Conservation (phyloP, 225 moss, liverwort and hornwort genomes). For the Climacium dendroides region DNA sequence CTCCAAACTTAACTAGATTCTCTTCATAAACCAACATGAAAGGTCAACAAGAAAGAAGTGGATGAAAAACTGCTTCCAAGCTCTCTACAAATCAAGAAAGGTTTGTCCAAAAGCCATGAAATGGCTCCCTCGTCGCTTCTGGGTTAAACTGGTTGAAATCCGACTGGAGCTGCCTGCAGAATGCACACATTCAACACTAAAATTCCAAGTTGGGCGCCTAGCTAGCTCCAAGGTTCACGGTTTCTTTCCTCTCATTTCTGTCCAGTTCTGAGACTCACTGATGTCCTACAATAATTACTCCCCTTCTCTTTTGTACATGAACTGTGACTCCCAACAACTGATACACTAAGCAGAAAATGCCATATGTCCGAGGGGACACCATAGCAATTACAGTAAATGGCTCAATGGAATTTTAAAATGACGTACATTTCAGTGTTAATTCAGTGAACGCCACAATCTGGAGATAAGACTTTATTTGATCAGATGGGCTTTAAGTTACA, state of each 20-base stretch:
- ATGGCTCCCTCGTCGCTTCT: too few relatives aligned
- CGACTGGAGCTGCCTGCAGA: not conserved
- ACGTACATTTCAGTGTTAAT: not conserved
- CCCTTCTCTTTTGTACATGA: not conserved
- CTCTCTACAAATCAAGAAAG: too few relatives aligned
- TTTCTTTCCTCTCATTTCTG: not conserved
- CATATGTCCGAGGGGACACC: not conserved
- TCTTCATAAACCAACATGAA: too few relatives aligned
- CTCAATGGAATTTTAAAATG: not conserved
- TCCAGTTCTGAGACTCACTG: too few relatives aligned
- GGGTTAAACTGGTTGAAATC: too few relatives aligned
- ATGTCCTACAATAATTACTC: not conserved
- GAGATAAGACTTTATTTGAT: constrained; percentile 4
- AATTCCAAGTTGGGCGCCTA: not conserved
- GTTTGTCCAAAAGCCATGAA: too few relatives aligned
- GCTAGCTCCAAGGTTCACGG: not conserved
- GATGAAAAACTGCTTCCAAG: too few relatives aligned
- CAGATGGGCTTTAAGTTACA: not conserved
- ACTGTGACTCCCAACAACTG: not conserved
- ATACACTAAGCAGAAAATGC: not conserved
- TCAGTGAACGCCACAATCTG: not conserved
- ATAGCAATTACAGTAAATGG: not conserved
- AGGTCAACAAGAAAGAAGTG: too few relatives aligned
- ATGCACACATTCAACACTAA: not conserved
- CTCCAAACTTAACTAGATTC: too few relatives aligned